phyloP scores from a whole-genome alignment of 1,284 basidiomycete species.

The Heterobasidion annosum region DNA sequence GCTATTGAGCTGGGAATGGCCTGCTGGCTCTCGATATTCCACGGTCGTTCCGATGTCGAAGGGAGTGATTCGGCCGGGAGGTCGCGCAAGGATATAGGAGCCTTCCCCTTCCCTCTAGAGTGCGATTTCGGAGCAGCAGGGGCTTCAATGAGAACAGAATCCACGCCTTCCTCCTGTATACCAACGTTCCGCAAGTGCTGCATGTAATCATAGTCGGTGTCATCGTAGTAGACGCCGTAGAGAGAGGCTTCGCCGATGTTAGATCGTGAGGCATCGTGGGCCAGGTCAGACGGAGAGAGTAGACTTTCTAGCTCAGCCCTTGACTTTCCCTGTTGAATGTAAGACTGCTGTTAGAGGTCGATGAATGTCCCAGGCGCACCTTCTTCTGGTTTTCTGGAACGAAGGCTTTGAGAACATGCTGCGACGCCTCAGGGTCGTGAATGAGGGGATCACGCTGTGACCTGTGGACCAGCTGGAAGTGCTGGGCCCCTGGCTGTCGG shows the following conservation, averaged over 20 bases:
- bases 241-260: slow-evolving; percentile 81
- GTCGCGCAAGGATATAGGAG: slow-evolving; percentile 30
- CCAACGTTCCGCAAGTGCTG: slow-evolving; percentile 85
- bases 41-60: slow-evolving; percentile 64
- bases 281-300: slow-evolving; percentile 53
- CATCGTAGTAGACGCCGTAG: slow-evolving; percentile 94
- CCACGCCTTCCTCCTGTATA: slow-evolving; percentile 64
- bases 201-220: slow-evolving; percentile 99
- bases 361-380: slow-evolving; percentile 24
- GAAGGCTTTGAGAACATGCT: slow-evolving; percentile 83
- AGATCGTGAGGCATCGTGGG: slow-evolving; percentile 29
- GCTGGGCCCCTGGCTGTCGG: slow-evolving; percentile 80
- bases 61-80: slow-evolving; percentile 71
- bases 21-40: slow-evolving; percentile 66
- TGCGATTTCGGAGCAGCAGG: slow-evolving; percentile 31
- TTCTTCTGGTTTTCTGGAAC: slow-evolving; percentile 67
- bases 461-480: slow-evolving; percentile 96
- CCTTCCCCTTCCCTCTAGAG: slow-evolving; percentile 27
- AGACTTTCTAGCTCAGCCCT: slow-evolving; percentile 63
- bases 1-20: slow-evolving; percentile 75
- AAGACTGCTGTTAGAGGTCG: too few species aligned
- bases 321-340: slow-evolving; percentile 55
- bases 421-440: slow-evolving; percentile 85
- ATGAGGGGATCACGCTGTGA: slow-evolving; percentile 95
- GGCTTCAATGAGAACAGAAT: slow-evolving; percentile 70